phyloP scores from a whole-genome alignment of 306 rosid species.

The Vigna trinervia region DNA sequence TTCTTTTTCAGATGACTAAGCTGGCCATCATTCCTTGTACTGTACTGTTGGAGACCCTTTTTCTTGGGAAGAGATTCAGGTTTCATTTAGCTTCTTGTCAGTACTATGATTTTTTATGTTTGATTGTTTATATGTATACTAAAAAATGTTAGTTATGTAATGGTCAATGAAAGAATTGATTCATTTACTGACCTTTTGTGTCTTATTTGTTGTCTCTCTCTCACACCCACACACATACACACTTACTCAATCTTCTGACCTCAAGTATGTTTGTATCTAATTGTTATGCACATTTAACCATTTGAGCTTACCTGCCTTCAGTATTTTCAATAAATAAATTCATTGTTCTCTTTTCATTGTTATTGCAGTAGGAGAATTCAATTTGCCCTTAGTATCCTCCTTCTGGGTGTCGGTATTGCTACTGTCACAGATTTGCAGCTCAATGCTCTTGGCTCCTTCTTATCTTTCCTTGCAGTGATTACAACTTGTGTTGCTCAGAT shows the following conservation, averaged over 20 bases:
- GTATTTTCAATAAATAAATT: conserved; percentile 25
- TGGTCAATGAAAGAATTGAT: conserved; percentile 1
- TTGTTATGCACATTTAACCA: conserved; percentile 5
- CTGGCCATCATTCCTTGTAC: conserved; percentile 99
- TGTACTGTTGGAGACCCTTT: conserved; percentile 93
- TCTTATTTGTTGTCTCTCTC: neutral
- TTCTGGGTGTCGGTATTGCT: conserved; percentile 93
- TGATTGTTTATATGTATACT: conserved; percentile 28
- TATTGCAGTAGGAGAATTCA: conserved; percentile 85
- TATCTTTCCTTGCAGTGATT: conserved; percentile 85
- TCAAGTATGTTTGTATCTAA: conserved; percentile 2
- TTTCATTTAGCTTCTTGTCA: conserved; percentile 43
- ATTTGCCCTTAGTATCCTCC: conserved; percentile 77
- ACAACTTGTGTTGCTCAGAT: conserved; percentile 97
- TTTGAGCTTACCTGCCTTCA: conserved; percentile 11
- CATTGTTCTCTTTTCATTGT: conserved; percentile 40
- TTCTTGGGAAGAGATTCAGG: conserved; percentile 93
- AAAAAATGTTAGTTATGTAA: conserved; percentile 20
- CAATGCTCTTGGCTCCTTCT: conserved; percentile 79
- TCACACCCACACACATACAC: neutral
- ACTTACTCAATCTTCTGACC: neutral
- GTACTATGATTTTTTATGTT: conserved; percentile 13
- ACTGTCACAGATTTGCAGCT: conserved; percentile 95
- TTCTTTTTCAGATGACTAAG: conserved; percentile 87
- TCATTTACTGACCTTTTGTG: neutral